phyloP scores from a whole-genome alignment of 345 rosid species.

The Salix suchowensis region DNA sequence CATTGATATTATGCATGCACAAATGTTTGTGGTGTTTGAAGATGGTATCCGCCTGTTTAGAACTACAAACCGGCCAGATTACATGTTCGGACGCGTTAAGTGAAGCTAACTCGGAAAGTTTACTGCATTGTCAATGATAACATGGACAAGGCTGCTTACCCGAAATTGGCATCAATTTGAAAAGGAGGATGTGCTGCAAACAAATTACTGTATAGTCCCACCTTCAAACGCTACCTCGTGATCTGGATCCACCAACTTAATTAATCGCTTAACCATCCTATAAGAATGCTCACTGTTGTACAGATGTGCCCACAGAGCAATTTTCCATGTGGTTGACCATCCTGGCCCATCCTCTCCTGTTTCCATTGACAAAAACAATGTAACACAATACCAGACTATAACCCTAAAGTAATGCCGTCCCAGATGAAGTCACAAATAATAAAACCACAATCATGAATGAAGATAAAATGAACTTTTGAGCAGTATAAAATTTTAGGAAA shows the following conservation, averaged over 20 bases:
- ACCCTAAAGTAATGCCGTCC: neutral
- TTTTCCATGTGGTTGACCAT: constrained; percentile 93
- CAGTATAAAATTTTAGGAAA: neutral
- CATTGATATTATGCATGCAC: neutral
- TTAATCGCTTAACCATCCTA: constrained; percentile 61
- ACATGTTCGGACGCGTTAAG: too few relatives aligned
- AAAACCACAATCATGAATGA: neutral
- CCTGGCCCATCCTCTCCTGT: constrained; percentile 95
- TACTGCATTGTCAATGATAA: neutral
- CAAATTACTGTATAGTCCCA: constrained; percentile 84
- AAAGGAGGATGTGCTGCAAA: constrained; percentile 96
- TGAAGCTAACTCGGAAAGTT: neutral
- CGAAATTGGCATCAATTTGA: constrained; percentile 51
- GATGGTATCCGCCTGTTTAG: constrained; percentile 1
- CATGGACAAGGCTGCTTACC: neutral
- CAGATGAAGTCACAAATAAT: neutral
- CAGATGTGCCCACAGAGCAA: constrained; percentile 80
- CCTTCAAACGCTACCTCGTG: constrained; percentile 56
- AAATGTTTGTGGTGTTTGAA: neutral
- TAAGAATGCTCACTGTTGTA: constrained; percentile 62
- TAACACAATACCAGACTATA: neutral
- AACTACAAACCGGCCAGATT: too few relatives aligned
- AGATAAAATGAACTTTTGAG: neutral
- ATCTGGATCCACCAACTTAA: constrained; percentile 66
- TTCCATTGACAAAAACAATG: neutral